Evolutionary conservation across 2,329 filamentous ascomycete genomes (phyloP).

Genomic region (Aureobasidium namibiae): DNA sequence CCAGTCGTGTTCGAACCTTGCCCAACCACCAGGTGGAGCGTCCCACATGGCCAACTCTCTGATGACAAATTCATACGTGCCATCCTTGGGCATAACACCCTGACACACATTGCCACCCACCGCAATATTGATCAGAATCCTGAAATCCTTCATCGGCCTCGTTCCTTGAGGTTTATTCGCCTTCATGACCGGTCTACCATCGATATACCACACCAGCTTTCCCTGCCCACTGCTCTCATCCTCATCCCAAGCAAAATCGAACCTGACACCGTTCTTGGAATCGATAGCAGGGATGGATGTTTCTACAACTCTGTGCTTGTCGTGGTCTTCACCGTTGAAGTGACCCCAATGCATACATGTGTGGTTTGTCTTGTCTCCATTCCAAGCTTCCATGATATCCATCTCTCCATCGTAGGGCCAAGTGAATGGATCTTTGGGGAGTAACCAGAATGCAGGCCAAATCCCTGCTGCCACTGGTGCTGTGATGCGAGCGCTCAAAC

Average conservation of each 20-base stretch:
- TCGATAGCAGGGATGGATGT: slow-evolving; percentile 43
- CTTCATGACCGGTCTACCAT: slow-evolving; percentile 51
- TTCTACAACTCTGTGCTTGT: slow-evolving; percentile 49
- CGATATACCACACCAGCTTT: slow-evolving; percentile 51
- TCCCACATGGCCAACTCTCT: slow-evolving; percentile 46
- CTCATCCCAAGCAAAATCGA: slow-evolving; percentile 51
- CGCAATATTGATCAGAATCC: slow-evolving; percentile 51
- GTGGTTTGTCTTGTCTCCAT: slow-evolving; percentile 48
- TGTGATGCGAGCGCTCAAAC: slow-evolving; percentile 43
- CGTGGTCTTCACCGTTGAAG: slow-evolving; percentile 44
- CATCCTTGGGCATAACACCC: slow-evolving; percentile 44
- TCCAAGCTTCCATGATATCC: slow-evolving; percentile 56
- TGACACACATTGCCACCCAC: slow-evolving; percentile 54
- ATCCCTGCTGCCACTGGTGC: slow-evolving; percentile 49
- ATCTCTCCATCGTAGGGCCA: slow-evolving; percentile 55
- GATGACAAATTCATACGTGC: slow-evolving; percentile 50
- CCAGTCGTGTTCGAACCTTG: slow-evolving; percentile 46
- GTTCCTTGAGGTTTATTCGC: slow-evolving; percentile 45
- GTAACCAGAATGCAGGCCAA: slow-evolving; percentile 56
- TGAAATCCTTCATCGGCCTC: slow-evolving; percentile 48
- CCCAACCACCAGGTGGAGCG: slow-evolving; percentile 49
- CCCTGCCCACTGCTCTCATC: slow-evolving; percentile 34
- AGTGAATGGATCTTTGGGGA: slow-evolving; percentile 49
- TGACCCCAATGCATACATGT: slow-evolving; percentile 53
- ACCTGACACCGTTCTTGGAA: slow-evolving; percentile 38